Evolutionary conservation across 306 rosid genomes (phyloP).

Genomic region (Lotus japonicus): DNA sequence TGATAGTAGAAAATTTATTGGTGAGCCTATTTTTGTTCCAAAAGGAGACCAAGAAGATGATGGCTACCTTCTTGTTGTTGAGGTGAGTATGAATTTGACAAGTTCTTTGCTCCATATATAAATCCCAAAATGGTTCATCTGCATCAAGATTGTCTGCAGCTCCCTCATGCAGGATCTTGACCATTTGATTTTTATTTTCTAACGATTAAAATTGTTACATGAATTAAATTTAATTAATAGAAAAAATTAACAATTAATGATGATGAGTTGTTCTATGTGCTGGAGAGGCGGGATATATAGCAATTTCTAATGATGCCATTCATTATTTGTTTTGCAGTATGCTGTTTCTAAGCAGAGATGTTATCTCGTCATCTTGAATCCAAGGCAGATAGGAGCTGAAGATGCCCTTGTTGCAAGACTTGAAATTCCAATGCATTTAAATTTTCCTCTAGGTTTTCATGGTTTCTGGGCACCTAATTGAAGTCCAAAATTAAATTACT

Average conservation of each 20-base stretch:
- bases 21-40: conserved; percentile 78
- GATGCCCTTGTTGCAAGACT: conserved; percentile 69
- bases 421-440: conserved; percentile 73
- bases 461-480: conserved; percentile 68
- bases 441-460: conserved; percentile 82
- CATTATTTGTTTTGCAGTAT: conserved; percentile 47
- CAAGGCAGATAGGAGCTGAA: conserved; percentile 52
- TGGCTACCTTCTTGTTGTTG: conserved; percentile 83
- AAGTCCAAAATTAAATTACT: conserved; percentile 1
- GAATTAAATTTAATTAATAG: too few species aligned
- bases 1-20: conserved; percentile 65
- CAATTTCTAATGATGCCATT: not conserved
- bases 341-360: conserved; percentile 79
- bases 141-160: too few species aligned
- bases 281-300: too few species aligned
- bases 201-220: too few species aligned
- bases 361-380: conserved; percentile 54
- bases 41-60: conserved; percentile 59
- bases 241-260: too few species aligned
- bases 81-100: conserved; percentile 38
- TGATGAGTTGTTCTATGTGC: too few species aligned
- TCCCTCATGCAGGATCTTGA: too few species aligned
- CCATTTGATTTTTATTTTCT: too few species aligned
- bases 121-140: too few species aligned
- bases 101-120: not conserved